Evolutionary conservation across 2,329 filamentous ascomycete species (phyloP).

Genomic region (Beauveria scarabaeidicola): DNA sequence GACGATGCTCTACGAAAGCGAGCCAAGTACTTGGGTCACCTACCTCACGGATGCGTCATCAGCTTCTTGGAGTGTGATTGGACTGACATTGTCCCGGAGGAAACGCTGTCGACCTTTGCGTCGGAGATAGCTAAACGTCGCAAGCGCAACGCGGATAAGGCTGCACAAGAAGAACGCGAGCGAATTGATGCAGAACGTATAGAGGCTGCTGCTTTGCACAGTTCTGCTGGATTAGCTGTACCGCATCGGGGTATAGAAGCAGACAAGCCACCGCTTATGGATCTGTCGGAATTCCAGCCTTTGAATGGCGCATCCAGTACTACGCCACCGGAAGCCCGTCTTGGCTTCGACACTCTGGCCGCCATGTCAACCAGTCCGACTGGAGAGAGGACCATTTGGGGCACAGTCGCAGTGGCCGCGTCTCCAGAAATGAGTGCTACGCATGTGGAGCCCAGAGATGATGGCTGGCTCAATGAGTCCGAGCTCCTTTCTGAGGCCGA

Average conservation of each 20-base stretch:
- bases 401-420: constrained; percentile 61
- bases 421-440: constrained; percentile 45
- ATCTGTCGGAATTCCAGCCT: constrained; percentile 58
- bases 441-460: constrained; percentile 38
- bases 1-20: constrained; percentile 78
- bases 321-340: constrained; percentile 47
- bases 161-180: constrained; percentile 77
- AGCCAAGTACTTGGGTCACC: constrained; percentile 77
- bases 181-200: constrained; percentile 71
- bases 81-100: constrained; percentile 75
- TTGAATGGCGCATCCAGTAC: constrained; percentile 42
- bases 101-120: constrained; percentile 68
- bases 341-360: constrained; percentile 60
- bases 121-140: constrained; percentile 67
- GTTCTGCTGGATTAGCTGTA: constrained; percentile 33
- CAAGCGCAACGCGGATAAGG: constrained; percentile 74
- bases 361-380: constrained; percentile 76
- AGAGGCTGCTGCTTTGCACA: constrained; percentile 61
- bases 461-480: constrained; percentile 82
- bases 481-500: constrained; percentile 59
- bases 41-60: constrained; percentile 85
- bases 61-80: constrained; percentile 90
- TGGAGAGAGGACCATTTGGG: constrained; percentile 78
- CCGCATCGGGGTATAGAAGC: constrained; percentile 30
- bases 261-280: constrained; percentile 31